Base-by-base conservation (phyloP, 345 rosid genomes). In the Turritis glabra region DNA sequence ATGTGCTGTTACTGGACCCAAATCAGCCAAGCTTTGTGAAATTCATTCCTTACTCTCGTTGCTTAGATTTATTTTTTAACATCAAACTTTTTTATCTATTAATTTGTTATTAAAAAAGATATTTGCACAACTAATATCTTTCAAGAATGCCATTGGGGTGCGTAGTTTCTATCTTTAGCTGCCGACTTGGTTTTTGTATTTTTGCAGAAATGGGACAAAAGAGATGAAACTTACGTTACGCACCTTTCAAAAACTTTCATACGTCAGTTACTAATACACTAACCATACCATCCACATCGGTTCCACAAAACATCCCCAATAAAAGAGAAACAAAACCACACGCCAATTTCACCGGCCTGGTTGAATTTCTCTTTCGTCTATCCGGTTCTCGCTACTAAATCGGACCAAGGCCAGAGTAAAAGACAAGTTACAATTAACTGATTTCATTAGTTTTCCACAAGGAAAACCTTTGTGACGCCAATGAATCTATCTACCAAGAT, bases 291-390 rank as follows among this genome's bases (percentile, higher is more conserved):
- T 33, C 47, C 35, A 59, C 18, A 19, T 13, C 19, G 21, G 48
- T 60, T 47, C 33, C 46, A 47, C 14, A 30, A 58, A 44, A 14
- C 8, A 7, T 25, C 43, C 11, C 17, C 23, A 30, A 12, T 13
- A 25, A n/a, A 30, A 26, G 44, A 61, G 54, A 73, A 43, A 73
- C 50, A 44, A 23, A 44, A 74, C 47, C 27, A 27, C 35, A 32
- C 30, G 27, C 71, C 77, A 63, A 63, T 62, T 62, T 43, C 30
- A 44, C 38, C 15, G 23, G 57, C 32, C 64, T 17, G 58, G 58
- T 64, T 55, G 57, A 30, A 17, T 32, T 55, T 27, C 72, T 55
- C 50, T 33, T 17, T 22, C 6, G 6, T 43, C 47, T 26, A 41
- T 26, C 69, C 44, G 30, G 76, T 29, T 44, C 8, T 46, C 7